Base-by-base conservation (phyloP, 2,329 filamentous ascomycete genomes). In the Aspergillus fijiensis region DNA sequence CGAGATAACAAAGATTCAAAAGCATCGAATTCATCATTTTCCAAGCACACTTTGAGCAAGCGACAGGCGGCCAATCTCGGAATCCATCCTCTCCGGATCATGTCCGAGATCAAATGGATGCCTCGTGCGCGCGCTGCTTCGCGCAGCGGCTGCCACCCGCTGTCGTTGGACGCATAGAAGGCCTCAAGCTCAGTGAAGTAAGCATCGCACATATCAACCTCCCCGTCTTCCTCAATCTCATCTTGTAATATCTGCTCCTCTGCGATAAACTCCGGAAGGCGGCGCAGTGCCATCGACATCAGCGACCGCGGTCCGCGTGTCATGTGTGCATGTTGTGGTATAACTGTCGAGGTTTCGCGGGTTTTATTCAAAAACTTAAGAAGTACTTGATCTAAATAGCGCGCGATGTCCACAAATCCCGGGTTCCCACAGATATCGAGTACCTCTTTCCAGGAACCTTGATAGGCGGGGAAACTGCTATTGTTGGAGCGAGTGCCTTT, bases 111-210 rank as follows among this genome's bases (percentile, higher is more conserved):
- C 53, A 78, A 58, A 59, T 70, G 66, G 47, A 79, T 73, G 11
- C 77, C 77, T 61, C 77, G 76, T 2, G 75, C 69, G 23, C 77
- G 75, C 31, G 77, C 75, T 55, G 76, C 74, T 61, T 76, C 73
- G 25, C 75, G 76, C 16, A 79, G 67, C 47, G 77, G 77, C 53
- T 66, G 70, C 77, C 77, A 79, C 21, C 76, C 76, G 59, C 62
- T 61, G 25, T 70, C 69, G 49, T 65, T 60, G 12, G 71, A 70
- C 2, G 75, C 71, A 65, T 78, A 79, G 52, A 71, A 71, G 31
- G 68, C 63, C 60, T 79, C 76, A 54, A 79, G 59, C 59, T 79
- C 75, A 6, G 76, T 78, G 60, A 78, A 77, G 58, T 78, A 76
- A 53, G 69, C 70, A 67, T 76, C 71, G 33, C 73, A 77, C 72